Evolutionary conservation across 805 yeast species (phyloP).

Genomic region (Cyberlindnera xylosilytica): DNA sequence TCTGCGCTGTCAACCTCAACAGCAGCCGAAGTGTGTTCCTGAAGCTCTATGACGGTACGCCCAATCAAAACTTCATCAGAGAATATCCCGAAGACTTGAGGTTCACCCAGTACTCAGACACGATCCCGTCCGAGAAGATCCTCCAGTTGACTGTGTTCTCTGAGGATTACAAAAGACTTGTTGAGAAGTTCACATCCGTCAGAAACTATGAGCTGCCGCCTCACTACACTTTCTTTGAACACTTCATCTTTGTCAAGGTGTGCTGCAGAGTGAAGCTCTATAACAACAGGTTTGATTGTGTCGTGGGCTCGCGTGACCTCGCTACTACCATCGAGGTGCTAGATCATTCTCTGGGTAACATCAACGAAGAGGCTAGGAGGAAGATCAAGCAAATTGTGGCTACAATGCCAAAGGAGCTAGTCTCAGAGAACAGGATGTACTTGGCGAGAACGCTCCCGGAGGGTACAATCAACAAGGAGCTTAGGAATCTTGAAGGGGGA

Average conservation of each 20-base stretch:
- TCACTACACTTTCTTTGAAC: not conserved
- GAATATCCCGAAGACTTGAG: not conserved
- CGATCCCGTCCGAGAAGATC: not conserved
- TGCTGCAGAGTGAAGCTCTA: not conserved
- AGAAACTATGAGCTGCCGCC: not conserved
- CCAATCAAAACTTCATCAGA: not conserved
- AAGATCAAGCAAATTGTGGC: not conserved
- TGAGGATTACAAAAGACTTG: not conserved
- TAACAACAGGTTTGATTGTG: not conserved
- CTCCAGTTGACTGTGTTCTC: not conserved
- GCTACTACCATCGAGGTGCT: not conserved
- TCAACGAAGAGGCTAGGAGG: not conserved
- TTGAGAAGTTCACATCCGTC: not conserved
- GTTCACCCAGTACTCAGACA: not conserved
- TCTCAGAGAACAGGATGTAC: not conserved
- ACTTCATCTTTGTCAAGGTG: not conserved
- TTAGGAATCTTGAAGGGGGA: no score
- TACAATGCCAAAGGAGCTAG: not conserved
- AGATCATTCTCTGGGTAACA: not conserved
- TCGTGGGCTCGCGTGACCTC: not conserved
- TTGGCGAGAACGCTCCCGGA: not conserved
- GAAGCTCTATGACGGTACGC: not conserved
- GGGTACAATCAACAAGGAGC: not conserved
- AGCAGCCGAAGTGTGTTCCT: not conserved
- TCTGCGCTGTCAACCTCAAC: not conserved